A percentile compares a stretch with the other conserved stretches of the same genome.
These are phyloP conservation scores for Glonium stellatum DNA, from an alignment of 495 filamentous ascomycete genomes.

Conservation along the genomic window DNA sequence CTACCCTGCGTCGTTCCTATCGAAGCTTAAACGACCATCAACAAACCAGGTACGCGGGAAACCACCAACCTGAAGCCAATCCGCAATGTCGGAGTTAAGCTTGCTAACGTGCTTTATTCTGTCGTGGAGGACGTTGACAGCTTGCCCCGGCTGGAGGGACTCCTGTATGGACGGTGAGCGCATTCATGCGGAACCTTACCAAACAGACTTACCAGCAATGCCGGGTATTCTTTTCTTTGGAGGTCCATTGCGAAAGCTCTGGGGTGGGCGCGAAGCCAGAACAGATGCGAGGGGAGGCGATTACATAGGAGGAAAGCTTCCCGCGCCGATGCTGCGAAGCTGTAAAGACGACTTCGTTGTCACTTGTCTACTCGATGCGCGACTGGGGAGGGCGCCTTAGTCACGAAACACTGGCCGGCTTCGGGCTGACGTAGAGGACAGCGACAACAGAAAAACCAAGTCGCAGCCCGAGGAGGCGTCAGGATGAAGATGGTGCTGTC, in stretches of 20 bases:
- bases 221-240: slow-evolving; percentile 88
- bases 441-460: neutral
- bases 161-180: slow-evolving; percentile 48
- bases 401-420: slow-evolving; percentile 4
- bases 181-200: slow-evolving; percentile 7
- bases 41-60: neutral
- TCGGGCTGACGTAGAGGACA: slow-evolving; percentile 6
- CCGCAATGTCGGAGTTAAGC: slow-evolving; percentile 86
- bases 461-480: neutral
- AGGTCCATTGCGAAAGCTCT: slow-evolving; percentile 55
- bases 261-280: slow-evolving; percentile 17
- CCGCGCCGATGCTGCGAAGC: slow-evolving; percentile 16
- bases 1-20: slow-evolving; percentile 86
- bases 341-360: slow-evolving; percentile 22
- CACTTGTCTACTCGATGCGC: slow-evolving; percentile 3
- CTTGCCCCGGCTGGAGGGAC: slow-evolving; percentile 75
- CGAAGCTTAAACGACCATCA: slow-evolving; percentile 13
- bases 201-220: slow-evolving; percentile 70
- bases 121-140: slow-evolving; percentile 76
- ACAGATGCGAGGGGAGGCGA: slow-evolving; percentile 3
- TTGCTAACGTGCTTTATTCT: slow-evolving; percentile 79
- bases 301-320: slow-evolving; percentile 23
- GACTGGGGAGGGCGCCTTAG: slow-evolving; percentile 8
- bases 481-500: neutral
- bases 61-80: slow-evolving; percentile 78